These are phyloP conservation scores for Viola pubescens DNA, from an alignment of 441 rosid genomes.

Conservation along the genomic window DNA sequence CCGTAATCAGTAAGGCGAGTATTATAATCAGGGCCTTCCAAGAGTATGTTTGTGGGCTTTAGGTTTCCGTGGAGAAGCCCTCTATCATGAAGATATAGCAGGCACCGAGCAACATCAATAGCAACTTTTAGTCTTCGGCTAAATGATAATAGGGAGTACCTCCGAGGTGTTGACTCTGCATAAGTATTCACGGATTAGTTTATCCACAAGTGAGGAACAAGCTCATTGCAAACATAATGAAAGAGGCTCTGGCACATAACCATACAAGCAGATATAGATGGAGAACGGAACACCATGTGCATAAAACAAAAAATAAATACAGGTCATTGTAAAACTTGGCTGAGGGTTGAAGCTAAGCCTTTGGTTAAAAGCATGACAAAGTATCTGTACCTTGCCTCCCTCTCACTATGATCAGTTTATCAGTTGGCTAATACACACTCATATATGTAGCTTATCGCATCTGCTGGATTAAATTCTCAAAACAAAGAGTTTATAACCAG, in stretches of 20 bases:
- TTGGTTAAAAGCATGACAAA: neutral
- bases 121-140: slow-evolving; percentile 73
- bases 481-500: neutral
- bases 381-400: neutral
- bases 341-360: neutral
- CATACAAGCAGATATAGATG: neutral
- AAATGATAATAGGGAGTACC: slow-evolving; percentile 66
- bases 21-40: slow-evolving; percentile 42
- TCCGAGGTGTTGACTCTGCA: slow-evolving; percentile 88
- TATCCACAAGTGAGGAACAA: too few species aligned
- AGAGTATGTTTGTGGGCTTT: slow-evolving; percentile 81
- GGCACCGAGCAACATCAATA: slow-evolving; percentile 65
- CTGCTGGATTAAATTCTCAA: neutral
- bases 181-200: neutral
- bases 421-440: neutral
- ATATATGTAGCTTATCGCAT: neutral
- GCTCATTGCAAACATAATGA: too few species aligned
- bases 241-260: too few species aligned
- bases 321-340: too few species aligned
- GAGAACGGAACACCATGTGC: neutral
- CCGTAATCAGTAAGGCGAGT: slow-evolving; percentile 64
- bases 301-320: neutral
- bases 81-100: slow-evolving; percentile 72
- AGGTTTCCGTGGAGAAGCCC: slow-evolving; percentile 78
- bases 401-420: neutral